phyloP scores from a whole-genome alignment of 2,329 filamentous ascomycete species.

The Calonectria pteridis region DNA sequence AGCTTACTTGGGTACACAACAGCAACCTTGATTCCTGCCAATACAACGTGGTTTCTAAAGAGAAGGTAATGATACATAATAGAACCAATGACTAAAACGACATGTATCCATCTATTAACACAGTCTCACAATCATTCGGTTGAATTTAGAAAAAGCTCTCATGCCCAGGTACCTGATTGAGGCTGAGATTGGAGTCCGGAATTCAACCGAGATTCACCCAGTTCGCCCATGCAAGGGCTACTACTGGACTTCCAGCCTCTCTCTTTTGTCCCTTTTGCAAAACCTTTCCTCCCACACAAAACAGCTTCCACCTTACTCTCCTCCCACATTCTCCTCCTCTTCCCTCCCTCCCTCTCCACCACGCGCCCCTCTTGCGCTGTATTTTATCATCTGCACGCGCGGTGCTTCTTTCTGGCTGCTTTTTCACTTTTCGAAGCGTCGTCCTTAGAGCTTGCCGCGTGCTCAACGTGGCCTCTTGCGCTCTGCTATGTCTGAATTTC shows the following conservation, averaged over 20 bases:
- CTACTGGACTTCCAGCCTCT: conserved; percentile 46
- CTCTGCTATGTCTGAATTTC: conserved; percentile 69
- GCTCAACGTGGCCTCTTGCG: conserved; percentile 54
- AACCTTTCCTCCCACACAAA: conserved; percentile 50
- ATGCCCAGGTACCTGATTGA: background rate
- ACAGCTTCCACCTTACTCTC: conserved; percentile 35
- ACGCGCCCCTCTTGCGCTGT: conserved; percentile 32
- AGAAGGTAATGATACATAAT: background rate
- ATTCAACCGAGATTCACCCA: conserved; percentile 42
- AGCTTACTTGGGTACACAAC: background rate
- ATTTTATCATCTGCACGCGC: conserved; percentile 30
- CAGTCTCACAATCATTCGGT: too few species aligned
- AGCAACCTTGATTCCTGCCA: background rate
- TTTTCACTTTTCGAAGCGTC: conserved; percentile 38
- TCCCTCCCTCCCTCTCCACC: conserved; percentile 27
- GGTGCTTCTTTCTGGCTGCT: conserved; percentile 35
- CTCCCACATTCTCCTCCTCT: conserved; percentile 34
- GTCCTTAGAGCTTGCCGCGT: conserved; percentile 52
- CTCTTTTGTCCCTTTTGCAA: conserved; percentile 48
- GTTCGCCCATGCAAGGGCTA: conserved; percentile 37
- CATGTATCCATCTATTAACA: too few species aligned
- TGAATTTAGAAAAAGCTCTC: background rate
- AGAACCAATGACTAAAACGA: background rate
- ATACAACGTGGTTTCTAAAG: background rate
- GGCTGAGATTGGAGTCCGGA: conserved; percentile 7